These are phyloP conservation scores for Scutellaria galericulata DNA, from an alignment of 257 asterid species.

Conservation along the genomic window DNA sequence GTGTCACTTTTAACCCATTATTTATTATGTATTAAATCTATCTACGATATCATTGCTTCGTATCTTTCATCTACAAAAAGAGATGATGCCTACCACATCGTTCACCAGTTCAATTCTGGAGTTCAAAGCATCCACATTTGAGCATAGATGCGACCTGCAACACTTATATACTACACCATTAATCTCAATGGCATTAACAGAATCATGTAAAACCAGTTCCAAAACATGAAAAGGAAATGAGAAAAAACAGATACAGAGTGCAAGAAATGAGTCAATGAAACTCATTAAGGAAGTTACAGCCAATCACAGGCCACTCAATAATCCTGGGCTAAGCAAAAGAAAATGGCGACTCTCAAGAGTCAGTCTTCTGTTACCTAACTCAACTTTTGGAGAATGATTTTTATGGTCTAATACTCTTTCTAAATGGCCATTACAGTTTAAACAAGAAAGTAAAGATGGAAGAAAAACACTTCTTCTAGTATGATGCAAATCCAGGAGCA, in stretches of 20 bases:
- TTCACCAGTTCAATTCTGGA: no score
- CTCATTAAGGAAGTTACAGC: neutral
- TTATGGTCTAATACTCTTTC: conserved; percentile 18
- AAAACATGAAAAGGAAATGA: no score
- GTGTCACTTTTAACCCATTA: no score
- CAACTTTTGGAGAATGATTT: conserved; percentile 11
- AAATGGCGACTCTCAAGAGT: conserved; percentile 15
- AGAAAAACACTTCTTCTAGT: neutral
- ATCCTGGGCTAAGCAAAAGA: neutral
- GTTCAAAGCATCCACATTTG: no score
- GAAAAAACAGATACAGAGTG: no score
- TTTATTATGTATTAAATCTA: no score
- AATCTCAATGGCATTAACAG: neutral
- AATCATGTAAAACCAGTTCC: neutral
- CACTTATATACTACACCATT: neutral
- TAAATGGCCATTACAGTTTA: conserved; percentile 18
- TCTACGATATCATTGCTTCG: no score
- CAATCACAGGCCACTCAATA: neutral
- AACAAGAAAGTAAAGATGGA: neutral
- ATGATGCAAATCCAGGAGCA: neutral
- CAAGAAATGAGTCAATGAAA: no score
- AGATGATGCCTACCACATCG: no score
- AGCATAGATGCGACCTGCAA: no score
- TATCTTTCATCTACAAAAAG: no score
- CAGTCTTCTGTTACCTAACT: conserved; percentile 19